Percentiles rank a stretch among this genome's conserved stretches.
phyloP scores from a whole-genome alignment of 2,329 filamentous ascomycete genomes.

The Xylaria arbuscula region DNA sequence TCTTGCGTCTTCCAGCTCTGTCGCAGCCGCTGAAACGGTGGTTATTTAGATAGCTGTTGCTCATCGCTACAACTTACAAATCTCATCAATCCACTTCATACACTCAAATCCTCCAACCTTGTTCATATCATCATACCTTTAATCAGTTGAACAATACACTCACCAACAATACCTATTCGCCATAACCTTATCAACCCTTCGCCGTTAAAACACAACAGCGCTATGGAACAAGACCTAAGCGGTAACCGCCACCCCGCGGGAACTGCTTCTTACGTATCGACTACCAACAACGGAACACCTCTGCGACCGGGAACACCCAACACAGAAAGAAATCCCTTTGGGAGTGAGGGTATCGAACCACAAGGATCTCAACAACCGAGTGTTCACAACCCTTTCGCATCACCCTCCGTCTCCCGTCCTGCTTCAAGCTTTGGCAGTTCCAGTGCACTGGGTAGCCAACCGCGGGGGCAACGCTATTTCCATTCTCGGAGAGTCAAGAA shows the following conservation, averaged over 20 bases:
- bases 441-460: conserved; percentile 54
- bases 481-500: conserved; percentile 78
- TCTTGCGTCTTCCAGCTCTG: conserved; percentile 23
- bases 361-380: conserved; percentile 40
- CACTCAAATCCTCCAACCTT: background rate
- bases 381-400: conserved; percentile 59
- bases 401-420: conserved; percentile 57
- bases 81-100: conserved; percentile 2
- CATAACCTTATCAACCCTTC: background rate
- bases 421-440: conserved; percentile 61
- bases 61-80: conserved; percentile 13
- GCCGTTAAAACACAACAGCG: background rate
- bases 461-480: conserved; percentile 68
- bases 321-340: conserved; percentile 57
- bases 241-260: conserved; percentile 44
- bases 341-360: conserved; percentile 49
- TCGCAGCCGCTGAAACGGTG: conserved; percentile 21
- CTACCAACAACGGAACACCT: conserved; percentile 54
- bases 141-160: background rate
- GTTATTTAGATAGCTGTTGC: conserved; percentile 3
- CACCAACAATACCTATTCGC: background rate
- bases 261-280: conserved; percentile 53
- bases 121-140: background rate
- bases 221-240: conserved; percentile 43
- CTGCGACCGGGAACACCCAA: conserved; percentile 57